Evolutionary conservation across 768 basidiomycete genomes (phyloP), one percentile per base, ranked within the genome.

Genomic region (Russula vinacea): DNA sequence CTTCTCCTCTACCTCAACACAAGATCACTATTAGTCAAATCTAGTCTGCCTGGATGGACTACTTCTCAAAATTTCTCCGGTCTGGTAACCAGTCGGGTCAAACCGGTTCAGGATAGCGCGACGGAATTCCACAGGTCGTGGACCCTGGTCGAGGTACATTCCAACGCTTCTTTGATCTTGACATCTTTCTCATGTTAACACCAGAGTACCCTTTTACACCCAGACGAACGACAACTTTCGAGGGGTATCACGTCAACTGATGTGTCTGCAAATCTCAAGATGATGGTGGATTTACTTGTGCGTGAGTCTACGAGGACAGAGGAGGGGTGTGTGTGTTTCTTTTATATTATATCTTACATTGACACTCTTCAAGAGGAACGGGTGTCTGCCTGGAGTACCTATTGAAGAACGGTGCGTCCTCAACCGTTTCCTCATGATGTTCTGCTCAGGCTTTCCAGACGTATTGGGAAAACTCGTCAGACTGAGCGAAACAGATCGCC

Each of bases 351-450:
- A 35, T 65, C 45, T 24, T 59, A 55, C 40, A 45, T 55, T 58
- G 32, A 52, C 60, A 54, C n/a, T 50, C 26, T 40, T 63, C 42
- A 40, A 95, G 94, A 64, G 86, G 83, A 14, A 94, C 94, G 10
- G 95, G 95, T 44, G 86, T 82, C 35, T 97, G 94, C 71, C 76
- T 97, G 56, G 95, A 98, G 75, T 95, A 93, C 74, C 81, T 96
- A 29, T 76, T 98, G 37, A 93, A 93, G 79, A 88, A 95, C 68
- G 91, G 90, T 89, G 66, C 58, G 80, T 68, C 45, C 35, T 54
- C 14, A 35, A 33, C 33, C 37, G 39, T 17, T 6, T 58, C 32
- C 39, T 26, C n/a, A n/a, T 35, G 29, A 50, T 33, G 33, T 62
- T 53, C 45, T 16, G 16, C 64, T 62, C 24, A 68, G 37, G 37